Conservation (phyloP, 1,284 basidiomycete species). For the Moesziomyces aphidis region DNA sequence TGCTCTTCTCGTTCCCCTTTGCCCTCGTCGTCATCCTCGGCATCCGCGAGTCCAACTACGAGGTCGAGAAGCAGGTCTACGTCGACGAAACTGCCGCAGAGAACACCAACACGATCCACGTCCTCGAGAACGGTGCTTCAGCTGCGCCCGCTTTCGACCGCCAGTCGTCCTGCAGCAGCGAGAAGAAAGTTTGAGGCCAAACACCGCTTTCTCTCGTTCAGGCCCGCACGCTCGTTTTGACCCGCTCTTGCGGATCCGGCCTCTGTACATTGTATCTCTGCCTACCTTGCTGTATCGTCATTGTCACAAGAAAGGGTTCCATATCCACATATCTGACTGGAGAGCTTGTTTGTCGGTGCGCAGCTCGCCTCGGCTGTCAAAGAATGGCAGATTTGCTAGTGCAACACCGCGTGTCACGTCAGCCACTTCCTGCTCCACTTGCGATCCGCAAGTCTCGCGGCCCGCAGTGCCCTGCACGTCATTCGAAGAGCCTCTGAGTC, state of each 20-base stretch:
- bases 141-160: slow-evolving; percentile 19
- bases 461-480: no score
- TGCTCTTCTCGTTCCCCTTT: slow-evolving; percentile 32
- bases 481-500: no score
- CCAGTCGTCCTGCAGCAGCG: slow-evolving; percentile 30
- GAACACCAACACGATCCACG: slow-evolving; percentile 19
- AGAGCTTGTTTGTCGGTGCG: no score
- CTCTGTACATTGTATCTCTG: neutral
- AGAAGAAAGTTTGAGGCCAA: slow-evolving; percentile 23
- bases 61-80: slow-evolving; percentile 32
- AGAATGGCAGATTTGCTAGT: no score
- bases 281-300: neutral
- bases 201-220: neutral
- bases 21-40: slow-evolving; percentile 22
- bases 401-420: no score
- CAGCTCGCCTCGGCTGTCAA: no score
- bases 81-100: slow-evolving; percentile 27
- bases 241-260: no score
- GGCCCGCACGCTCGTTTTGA: no score
- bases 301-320: slow-evolving; percentile 1
- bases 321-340: neutral
- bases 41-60: slow-evolving; percentile 33
- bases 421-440: no score
- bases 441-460: no score
- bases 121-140: slow-evolving; percentile 14